These are phyloP conservation scores for Metahyphopichia silvanorum DNA, from an alignment of 805 yeast species.

Conservation along the genomic window DNA sequence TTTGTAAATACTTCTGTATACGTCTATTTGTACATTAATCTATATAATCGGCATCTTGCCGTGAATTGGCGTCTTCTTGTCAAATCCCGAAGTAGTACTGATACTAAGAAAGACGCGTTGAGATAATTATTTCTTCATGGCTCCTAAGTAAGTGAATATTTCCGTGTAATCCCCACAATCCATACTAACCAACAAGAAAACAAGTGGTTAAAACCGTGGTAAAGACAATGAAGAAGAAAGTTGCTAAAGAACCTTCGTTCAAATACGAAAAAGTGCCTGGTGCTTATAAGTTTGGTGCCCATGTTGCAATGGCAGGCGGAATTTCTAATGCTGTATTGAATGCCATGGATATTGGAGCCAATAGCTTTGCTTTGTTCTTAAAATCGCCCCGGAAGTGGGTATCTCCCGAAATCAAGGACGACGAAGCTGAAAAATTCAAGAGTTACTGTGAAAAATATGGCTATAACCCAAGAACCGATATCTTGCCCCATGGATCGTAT, in stretches of 20 bases:
- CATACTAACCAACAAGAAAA: background rate
- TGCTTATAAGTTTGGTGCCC: slow-evolving; percentile 74
- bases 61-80: too few relatives aligned
- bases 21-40: too few relatives aligned
- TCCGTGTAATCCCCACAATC: too few relatives aligned
- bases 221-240: slow-evolving; percentile 3
- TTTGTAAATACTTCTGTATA: too few relatives aligned
- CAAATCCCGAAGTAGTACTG: too few relatives aligned
- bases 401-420: slow-evolving; percentile 68
- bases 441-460: slow-evolving; percentile 57
- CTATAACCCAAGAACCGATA: slow-evolving; percentile 72
- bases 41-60: too few relatives aligned
- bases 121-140: background rate
- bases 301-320: slow-evolving; percentile 82
- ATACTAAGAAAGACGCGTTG: too few relatives aligned
- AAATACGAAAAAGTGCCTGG: slow-evolving; percentile 13
- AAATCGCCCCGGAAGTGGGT: slow-evolving; percentile 92
- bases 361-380: slow-evolving; percentile 85
- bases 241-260: slow-evolving; percentile 10
- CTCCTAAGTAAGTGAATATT: background rate
- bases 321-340: slow-evolving; percentile 63
- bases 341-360: slow-evolving; percentile 54
- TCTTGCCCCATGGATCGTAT: slow-evolving; percentile 93
- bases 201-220: too few relatives aligned
- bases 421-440: slow-evolving; percentile 66